Conservation (phyloP, 1,284 basidiomycete species). For the Pseudozyma sp. region DNA sequence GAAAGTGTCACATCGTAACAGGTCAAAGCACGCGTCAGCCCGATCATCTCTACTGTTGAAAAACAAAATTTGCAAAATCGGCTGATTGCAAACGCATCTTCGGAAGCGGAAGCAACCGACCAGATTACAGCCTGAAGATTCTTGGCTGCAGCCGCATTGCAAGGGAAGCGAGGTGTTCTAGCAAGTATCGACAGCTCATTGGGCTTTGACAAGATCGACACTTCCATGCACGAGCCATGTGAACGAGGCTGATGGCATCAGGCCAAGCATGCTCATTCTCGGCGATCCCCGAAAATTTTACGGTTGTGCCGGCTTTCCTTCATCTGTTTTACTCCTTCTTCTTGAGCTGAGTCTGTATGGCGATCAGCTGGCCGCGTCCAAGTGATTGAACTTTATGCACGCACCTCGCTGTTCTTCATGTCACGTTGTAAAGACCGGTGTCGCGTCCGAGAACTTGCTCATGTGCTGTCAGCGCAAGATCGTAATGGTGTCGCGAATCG, state of each 20-base stretch:
- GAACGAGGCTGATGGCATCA: background rate
- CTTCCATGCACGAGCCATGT: background rate
- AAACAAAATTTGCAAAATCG: slow-evolving; percentile 15
- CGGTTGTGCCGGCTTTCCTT: too few species aligned
- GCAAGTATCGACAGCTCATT: background rate
- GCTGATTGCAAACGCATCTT: slow-evolving; percentile 11
- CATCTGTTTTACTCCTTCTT: too few species aligned
- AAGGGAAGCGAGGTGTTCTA: background rate
- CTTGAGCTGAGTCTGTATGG: too few species aligned
- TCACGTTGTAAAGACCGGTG: too few species aligned
- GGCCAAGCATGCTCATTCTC: too few species aligned
- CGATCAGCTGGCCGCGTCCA: too few species aligned
- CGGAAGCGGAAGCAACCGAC: slow-evolving; percentile 20
- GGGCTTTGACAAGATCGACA: background rate
- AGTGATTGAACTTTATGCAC: too few species aligned
- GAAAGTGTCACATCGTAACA: slow-evolving; percentile 9
- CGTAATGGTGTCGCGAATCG: too few species aligned
- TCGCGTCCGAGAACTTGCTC: too few species aligned
- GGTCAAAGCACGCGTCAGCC: slow-evolving; percentile 13
- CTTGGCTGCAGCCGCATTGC: background rate
- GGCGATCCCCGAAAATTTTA: too few species aligned
- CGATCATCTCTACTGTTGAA: slow-evolving; percentile 9
- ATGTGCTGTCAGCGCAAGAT: too few species aligned
- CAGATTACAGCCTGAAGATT: background rate
- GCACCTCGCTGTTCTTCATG: too few species aligned